Evolutionary conservation across 1,139 yeast genomes (phyloP), one percentile per base, ranked within the genome.

Genomic region (Nakaseomyces bracarensis): DNA sequence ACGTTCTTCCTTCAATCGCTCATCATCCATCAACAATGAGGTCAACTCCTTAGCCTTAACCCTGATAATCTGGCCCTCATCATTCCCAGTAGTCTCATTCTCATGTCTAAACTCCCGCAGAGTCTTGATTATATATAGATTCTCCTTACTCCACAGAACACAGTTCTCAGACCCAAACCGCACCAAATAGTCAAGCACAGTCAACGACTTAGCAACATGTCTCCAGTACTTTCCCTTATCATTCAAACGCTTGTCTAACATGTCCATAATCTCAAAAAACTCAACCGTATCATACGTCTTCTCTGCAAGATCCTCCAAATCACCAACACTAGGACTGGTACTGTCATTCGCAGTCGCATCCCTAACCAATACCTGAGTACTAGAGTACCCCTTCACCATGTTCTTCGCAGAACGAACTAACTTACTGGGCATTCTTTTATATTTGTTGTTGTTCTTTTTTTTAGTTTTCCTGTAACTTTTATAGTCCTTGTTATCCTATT

Each of bases 161-260:
- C 93, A 93, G 54, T 84, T 83, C 53, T 91, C 96, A 22, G 91
- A 75, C 20, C 97, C 99, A 50, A 73, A 76, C 52, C 94, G 77
- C 20, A 91, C 87, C 50, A 91, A 71, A 63, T 82, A 91, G 58
- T 91, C 97, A 55, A 91, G 71, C 11, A 91, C 82, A 1, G 95
- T 84, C 53, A 91, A 71, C 1, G 94, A 78, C 64, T 91, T 93
- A 50, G 94, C 91, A 36, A 91, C 91, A 64, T 91, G 99, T 52
- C 96, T 77, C 98, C 98, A 91, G 66, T 91, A 85, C 63, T 89
- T 91, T 46, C 98, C 98, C 69, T 89, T 89, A 60, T 91, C 98
- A 59, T 91, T 91, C 54, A 93, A 70, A 51, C 99, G 75, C 53
- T 89, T 79, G 65, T 89, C 98, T 42, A 91, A 66, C 86, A 93